Percentiles rank a stretch among this genome's conserved stretches.
Evolutionary conservation across 768 basidiomycete genomes (phyloP).

Genomic region (Phlebiopsis flavidoalba): DNA sequence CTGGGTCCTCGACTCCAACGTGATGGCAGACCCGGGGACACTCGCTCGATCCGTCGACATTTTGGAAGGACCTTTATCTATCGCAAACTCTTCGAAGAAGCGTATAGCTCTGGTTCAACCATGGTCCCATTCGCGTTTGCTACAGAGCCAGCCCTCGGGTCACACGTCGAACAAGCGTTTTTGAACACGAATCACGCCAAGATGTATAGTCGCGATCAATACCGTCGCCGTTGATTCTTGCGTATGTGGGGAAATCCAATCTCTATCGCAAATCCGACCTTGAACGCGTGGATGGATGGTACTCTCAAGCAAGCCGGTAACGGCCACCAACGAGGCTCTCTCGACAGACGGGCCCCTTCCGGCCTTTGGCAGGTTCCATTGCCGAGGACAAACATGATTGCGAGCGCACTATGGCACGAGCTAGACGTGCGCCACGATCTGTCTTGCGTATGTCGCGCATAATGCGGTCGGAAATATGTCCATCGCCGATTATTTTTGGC

Average conservation of each 20-base stretch:
- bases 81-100: conserved; percentile 25
- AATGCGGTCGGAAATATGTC: conserved; percentile 90
- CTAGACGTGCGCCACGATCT: conserved; percentile 83
- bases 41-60: conserved; percentile 81
- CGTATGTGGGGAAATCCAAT: conserved; percentile 95
- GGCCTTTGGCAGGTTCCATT: conserved; percentile 81
- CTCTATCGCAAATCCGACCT: conserved; percentile 88
- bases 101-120: conserved; percentile 87
- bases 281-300: conserved; percentile 61
- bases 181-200: conserved; percentile 97
- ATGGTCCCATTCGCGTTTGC: conserved; percentile 87
- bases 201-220: conserved; percentile 96
- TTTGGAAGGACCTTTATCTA: conserved; percentile 42
- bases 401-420: conserved; percentile 88
- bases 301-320: conserved; percentile 49
- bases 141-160: conserved; percentile 66
- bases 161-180: conserved; percentile 88
- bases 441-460: conserved; percentile 83
- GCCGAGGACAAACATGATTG: conserved; percentile 99
- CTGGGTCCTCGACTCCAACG: conserved; percentile 97
- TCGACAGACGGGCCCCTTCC: conserved; percentile 55
- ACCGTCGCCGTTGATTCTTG: conserved; percentile 87
- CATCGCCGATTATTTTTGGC: conserved; percentile 77
- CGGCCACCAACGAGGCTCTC: conserved; percentile 22
- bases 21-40: conserved; percentile 71